These are phyloP conservation scores for Mortierella alpina DNA, from an alignment of 192 early-diverging fungal species.

Conservation along the genomic window DNA sequence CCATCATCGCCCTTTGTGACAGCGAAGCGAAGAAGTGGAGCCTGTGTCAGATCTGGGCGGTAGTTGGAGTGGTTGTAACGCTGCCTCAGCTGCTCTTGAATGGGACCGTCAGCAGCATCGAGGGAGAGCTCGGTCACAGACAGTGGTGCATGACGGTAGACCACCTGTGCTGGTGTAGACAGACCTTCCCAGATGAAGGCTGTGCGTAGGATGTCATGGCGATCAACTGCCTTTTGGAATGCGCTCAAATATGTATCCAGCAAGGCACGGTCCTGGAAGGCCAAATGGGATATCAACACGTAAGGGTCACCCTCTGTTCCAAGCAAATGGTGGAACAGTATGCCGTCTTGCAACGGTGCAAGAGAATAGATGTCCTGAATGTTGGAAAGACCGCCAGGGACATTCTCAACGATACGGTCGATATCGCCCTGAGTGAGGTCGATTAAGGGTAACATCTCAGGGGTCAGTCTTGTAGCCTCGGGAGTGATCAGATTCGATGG, in stretches of 20 bases:
- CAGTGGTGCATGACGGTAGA: background rate
- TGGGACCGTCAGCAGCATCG: constrained; percentile 4
- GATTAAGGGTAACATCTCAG: constrained; percentile 6
- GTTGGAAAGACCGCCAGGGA: constrained; percentile 8
- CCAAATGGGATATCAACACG: background rate
- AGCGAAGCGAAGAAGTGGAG: background rate
- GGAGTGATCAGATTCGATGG: background rate
- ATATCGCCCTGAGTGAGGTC: constrained; percentile 12
- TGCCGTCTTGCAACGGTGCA: constrained; percentile 16
- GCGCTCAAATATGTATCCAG: constrained; percentile 4
- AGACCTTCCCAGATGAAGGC: constrained; percentile 8
- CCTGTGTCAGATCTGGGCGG: background rate
- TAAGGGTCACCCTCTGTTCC: constrained; percentile 6
- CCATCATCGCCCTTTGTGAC: background rate
- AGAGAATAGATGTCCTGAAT: constrained; percentile 16
- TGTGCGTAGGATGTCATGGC: constrained; percentile 11
- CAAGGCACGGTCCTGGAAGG: background rate
- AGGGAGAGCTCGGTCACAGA: constrained; percentile 2
- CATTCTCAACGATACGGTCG: background rate
- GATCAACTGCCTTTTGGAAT: constrained; percentile 10
- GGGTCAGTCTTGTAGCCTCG: constrained; percentile 2
- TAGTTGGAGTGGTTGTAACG: constrained; percentile 9
- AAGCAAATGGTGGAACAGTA: constrained; percentile 13
- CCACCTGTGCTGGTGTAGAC: constrained; percentile 13
- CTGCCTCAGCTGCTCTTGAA: background rate